Base-by-base conservation (phyloP, 2,329 filamentous ascomycete genomes). In the Cladosporium velox region DNA sequence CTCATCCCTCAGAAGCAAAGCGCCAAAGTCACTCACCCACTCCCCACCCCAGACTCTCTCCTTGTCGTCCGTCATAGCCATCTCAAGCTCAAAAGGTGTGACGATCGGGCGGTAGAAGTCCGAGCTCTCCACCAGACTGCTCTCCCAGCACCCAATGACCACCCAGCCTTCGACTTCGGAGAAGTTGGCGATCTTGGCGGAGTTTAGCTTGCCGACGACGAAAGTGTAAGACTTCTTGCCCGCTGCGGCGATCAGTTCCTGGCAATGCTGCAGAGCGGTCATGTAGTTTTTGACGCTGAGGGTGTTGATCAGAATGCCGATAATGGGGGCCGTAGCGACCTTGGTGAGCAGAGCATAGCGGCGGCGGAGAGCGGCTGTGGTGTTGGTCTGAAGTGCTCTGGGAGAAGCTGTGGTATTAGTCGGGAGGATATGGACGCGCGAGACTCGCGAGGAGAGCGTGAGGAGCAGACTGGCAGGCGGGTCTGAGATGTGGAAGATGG, bases 71-170 rank as follows among this genome's bases (percentile, higher is more conserved):
- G 87, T 84, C 68, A 99, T 79, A 4, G 92, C 91, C 57, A 97
- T 81, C 63, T 88, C 88, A 65, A 98, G 81, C 82, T 99, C 95
- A 76, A 96, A 98, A 0, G 94, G 94, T n/a, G 95, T 99, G 49
- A 98, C 88, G 11, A 98, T 89, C 0, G 93, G 93, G 72, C 88
- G 87, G 85, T 90, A 98, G 75, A 97, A 96, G 7, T 91, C 91
- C 66, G 91, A 90, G 69, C 93, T 92, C 72, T 97, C 94, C 4
- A 99, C 87, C 60, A 98, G 81, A 67, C 91, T 92, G 77, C 93
- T 97, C 80, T 99, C 95, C 95, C 95, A 99, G 79, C 95, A 99
- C 2, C 95, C 94, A 11, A 99, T 91, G 0, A 98, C 93, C 0
- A 98, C 93, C 95, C 95, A 99, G 18, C 93, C 94, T 52, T 93